phyloP scores from a whole-genome alignment of 2,329 filamentous ascomycete genomes.

The Cladosporium sphaerospermum region DNA sequence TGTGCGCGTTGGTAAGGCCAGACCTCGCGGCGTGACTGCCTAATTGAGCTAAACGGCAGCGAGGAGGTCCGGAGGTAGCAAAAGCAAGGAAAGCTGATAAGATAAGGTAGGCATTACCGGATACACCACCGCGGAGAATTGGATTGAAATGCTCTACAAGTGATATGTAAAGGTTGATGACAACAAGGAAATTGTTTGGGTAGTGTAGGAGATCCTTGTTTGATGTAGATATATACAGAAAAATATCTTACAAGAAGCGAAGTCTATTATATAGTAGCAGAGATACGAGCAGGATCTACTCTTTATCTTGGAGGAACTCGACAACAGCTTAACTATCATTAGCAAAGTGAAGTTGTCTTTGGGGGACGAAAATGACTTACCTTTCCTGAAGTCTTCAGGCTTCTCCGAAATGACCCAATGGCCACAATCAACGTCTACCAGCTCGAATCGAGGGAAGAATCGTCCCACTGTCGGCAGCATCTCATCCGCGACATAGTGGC shows the following conservation, averaged over 20 bases:
- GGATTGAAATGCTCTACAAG: too few relatives aligned
- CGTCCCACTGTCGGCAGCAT: slow-evolving; percentile 69
- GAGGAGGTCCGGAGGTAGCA: too few relatives aligned
- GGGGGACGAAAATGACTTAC: slow-evolving; percentile 39
- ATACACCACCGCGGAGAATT: too few relatives aligned
- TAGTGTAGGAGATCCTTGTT: too few relatives aligned
- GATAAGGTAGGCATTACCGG: too few relatives aligned
- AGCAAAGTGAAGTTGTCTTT: slow-evolving; percentile 12
- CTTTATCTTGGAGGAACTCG: slow-evolving; percentile 55
- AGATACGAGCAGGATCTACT: slow-evolving; percentile 22
- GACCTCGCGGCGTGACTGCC: too few relatives aligned
- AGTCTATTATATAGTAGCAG: background rate
- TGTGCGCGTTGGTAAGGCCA: too few relatives aligned
- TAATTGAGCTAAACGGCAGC: too few relatives aligned
- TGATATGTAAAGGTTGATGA: too few relatives aligned
- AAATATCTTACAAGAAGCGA: background rate
- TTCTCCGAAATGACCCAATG: slow-evolving; percentile 91
- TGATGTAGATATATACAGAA: background rate
- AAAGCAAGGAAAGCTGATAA: too few relatives aligned
- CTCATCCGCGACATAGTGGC: slow-evolving; percentile 76
- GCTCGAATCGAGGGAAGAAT: slow-evolving; percentile 72
- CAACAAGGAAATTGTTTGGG: too few relatives aligned
- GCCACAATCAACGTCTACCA: slow-evolving; percentile 69
- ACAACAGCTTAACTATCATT: slow-evolving; percentile 48
- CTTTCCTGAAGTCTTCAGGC: slow-evolving; percentile 68